Percentiles rank a stretch among this genome's conserved stretches.
phyloP scores from a whole-genome alignment of 345 rosid species.

The Salix viminalis region DNA sequence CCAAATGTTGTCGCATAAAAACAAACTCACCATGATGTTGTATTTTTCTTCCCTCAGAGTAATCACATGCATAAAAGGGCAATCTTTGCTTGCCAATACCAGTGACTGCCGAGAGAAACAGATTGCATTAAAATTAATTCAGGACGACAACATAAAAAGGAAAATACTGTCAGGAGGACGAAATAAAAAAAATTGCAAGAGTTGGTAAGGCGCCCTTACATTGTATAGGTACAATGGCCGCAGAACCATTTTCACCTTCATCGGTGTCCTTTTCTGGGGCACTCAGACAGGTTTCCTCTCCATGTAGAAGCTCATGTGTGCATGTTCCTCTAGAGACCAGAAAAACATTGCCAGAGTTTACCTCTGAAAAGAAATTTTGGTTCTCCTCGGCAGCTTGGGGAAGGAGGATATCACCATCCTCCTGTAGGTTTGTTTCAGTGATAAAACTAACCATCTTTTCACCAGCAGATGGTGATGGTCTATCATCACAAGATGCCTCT shows the following conservation, averaged over 20 bases:
- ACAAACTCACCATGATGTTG: not conserved
- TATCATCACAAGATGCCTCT: conserved; percentile 4
- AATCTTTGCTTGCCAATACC: not conserved
- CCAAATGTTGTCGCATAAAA: not conserved
- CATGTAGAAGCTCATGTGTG: not conserved
- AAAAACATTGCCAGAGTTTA: not conserved
- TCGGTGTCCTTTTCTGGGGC: conserved; percentile 6
- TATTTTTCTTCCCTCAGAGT: not conserved
- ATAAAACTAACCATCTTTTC: not conserved
- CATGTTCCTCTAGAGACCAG: not conserved
- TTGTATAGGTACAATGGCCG: conserved; percentile 1
- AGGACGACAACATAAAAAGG: too few relatives aligned
- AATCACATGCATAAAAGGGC: not conserved
- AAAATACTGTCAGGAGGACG: not conserved
- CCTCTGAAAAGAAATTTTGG: not conserved
- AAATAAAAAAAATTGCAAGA: not conserved
- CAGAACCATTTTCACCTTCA: not conserved
- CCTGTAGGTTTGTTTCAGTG: conserved; percentile 7
- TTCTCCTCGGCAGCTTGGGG: not conserved
- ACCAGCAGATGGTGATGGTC: not conserved
- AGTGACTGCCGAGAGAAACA: not conserved
- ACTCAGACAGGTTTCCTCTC: not conserved
- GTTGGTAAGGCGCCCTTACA: not conserved
- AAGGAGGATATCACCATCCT: not conserved
- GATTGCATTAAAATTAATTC: not conserved